phyloP scores from a whole-genome alignment of 1,284 basidiomycete species.

The Vanrija sp. region DNA sequence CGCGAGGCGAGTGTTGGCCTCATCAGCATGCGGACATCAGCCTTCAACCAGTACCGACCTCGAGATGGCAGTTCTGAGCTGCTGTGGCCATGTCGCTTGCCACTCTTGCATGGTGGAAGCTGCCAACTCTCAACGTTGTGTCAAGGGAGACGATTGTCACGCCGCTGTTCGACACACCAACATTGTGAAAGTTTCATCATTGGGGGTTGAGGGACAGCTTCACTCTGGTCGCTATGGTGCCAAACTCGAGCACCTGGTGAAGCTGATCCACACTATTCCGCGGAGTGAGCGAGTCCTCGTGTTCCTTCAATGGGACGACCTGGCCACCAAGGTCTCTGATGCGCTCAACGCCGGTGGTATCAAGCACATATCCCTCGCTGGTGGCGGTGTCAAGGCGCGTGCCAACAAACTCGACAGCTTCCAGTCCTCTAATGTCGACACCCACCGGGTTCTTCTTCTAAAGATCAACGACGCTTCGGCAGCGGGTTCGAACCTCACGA shows the following conservation, averaged over 20 bases:
- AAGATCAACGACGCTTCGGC: constrained; percentile 93
- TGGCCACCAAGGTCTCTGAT: constrained; percentile 83
- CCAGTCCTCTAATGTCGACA: constrained; percentile 63
- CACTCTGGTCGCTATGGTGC: constrained; percentile 76
- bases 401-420: constrained; percentile 78
- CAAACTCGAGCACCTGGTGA: constrained; percentile 80
- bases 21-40: constrained; percentile 44
- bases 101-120: constrained; percentile 64
- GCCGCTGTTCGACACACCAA: constrained; percentile 70
- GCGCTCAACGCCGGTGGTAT: constrained; percentile 70
- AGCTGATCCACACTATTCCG: constrained; percentile 74
- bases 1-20: constrained; percentile 34
- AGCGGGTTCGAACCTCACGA: constrained; percentile 85
- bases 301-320: constrained; percentile 90
- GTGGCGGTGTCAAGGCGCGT: constrained; percentile 69
- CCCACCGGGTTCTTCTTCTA: constrained; percentile 69
- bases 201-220: constrained; percentile 77
- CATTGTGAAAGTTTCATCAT: constrained; percentile 72
- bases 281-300: constrained; percentile 77
- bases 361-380: constrained; percentile 68
- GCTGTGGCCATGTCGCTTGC: constrained; percentile 85
- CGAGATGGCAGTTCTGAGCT: constrained; percentile 78
- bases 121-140: constrained; percentile 75
- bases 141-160: constrained; percentile 66
- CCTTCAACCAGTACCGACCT: constrained; percentile 54